Percentiles rank a stretch among this genome's conserved stretches.
Conservation (phyloP, 2,329 filamentous ascomycete genomes). For the Colletotrichum sansevieriae region DNA sequence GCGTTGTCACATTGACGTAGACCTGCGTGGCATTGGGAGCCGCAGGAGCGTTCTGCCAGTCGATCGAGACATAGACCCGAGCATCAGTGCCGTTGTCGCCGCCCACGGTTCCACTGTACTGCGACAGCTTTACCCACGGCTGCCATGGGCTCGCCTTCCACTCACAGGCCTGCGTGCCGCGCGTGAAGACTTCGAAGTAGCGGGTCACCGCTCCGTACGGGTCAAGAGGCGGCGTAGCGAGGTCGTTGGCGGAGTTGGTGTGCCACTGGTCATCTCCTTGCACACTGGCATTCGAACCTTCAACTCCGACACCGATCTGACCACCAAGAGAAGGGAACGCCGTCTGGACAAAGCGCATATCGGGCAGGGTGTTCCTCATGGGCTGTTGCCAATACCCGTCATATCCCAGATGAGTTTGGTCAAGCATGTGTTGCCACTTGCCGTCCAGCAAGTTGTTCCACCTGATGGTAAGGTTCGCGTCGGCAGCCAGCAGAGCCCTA, state of each 20-base stretch:
- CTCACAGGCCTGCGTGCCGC: constrained; percentile 65
- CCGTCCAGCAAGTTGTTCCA: constrained; percentile 71
- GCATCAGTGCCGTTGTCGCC: constrained; percentile 63
- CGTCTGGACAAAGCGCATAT: constrained; percentile 70
- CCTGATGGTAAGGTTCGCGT: constrained; percentile 66
- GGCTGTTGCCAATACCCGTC: constrained; percentile 76
- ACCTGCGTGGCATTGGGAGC: constrained; percentile 58
- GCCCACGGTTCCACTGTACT: constrained; percentile 62
- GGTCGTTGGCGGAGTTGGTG: constrained; percentile 63
- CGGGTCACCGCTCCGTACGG: constrained; percentile 67
- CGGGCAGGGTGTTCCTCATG: constrained; percentile 76
- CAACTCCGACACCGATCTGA: constrained; percentile 72
- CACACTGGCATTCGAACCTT: constrained; percentile 75
- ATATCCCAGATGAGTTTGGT: constrained; percentile 70
- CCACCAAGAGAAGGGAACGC: constrained; percentile 71
- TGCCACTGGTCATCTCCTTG: constrained; percentile 68
- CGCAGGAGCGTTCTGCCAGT: constrained; percentile 71
- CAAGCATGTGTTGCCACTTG: constrained; percentile 74
- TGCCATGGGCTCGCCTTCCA: constrained; percentile 64
- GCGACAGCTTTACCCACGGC: constrained; percentile 65
- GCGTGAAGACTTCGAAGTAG: constrained; percentile 74
- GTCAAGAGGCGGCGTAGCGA: constrained; percentile 69
- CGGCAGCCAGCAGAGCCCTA: constrained; percentile 66
- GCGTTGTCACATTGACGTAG: constrained; percentile 65
- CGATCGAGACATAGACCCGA: constrained; percentile 66